These are phyloP conservation scores for Solioccasus polychromus DNA, from an alignment of 768 basidiomycete genomes.

Conservation along the genomic window DNA sequence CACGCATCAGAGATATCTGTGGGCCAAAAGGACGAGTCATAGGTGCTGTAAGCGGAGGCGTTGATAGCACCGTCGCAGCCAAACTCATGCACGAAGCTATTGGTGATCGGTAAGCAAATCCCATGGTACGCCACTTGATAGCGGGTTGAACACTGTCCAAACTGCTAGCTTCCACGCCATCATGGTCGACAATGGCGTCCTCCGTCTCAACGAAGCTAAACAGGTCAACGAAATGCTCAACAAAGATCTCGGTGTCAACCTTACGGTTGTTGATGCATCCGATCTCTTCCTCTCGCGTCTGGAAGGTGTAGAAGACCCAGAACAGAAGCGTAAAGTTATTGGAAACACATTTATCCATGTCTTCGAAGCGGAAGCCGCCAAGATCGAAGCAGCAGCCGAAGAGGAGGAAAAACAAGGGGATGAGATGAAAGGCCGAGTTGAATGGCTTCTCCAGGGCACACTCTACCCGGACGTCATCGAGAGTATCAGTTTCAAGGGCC, in stretches of 20 bases:
- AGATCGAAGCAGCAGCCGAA: slow-evolving; percentile 80
- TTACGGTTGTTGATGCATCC: slow-evolving; percentile 94
- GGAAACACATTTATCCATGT: slow-evolving; percentile 99
- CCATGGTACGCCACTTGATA: background rate
- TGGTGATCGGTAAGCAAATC: slow-evolving; percentile 72
- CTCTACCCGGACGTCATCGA: slow-evolving; percentile 99
- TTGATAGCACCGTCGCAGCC: slow-evolving; percentile 97
- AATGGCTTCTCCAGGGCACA: slow-evolving; percentile 97
- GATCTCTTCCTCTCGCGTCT: slow-evolving; percentile 87
- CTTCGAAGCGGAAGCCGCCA: slow-evolving; percentile 91
- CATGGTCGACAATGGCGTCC: slow-evolving; percentile 99
- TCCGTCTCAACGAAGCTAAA: slow-evolving; percentile 84
- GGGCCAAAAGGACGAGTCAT: slow-evolving; percentile 94
- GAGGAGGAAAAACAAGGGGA: slow-evolving; percentile 67
- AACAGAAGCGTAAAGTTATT: slow-evolving; percentile 96
- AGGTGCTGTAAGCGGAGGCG: slow-evolving; percentile 95
- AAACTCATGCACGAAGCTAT: slow-evolving; percentile 99
- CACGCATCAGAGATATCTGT: slow-evolving; percentile 90
- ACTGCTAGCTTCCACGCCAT: slow-evolving; percentile 88
- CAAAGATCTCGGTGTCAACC: slow-evolving; percentile 90
- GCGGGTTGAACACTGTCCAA: background rate
- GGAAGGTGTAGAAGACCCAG: slow-evolving; percentile 92
- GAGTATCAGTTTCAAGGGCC: slow-evolving; percentile 98
- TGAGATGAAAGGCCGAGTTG: slow-evolving; percentile 83
- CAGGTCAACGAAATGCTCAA: slow-evolving; percentile 95